Evolutionary conservation across 2,329 filamentous ascomycete species (phyloP), one percentile per base, ranked within the genome.

Genomic region (Leptographium flavum): DNA sequence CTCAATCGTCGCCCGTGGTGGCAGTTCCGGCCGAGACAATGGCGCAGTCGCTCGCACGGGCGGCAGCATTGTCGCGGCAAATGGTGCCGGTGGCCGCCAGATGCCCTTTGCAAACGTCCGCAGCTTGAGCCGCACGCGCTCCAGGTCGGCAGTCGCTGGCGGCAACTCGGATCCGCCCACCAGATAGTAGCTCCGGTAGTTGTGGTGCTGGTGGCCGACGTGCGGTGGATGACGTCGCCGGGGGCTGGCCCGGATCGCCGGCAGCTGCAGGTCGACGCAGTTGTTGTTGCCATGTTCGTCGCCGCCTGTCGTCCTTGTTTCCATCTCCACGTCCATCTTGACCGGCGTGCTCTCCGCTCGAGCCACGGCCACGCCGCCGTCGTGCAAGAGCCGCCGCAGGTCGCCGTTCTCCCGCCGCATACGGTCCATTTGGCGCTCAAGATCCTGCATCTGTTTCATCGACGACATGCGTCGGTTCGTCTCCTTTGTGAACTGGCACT

Each of bases 401-500:
- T 79, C 81, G 46, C 69, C 73, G 56, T 94, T 88, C 60, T 94
- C 84, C 47, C 86, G 79, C 58, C 81, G 84, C 35, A 92, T 73
- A 43, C 81, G 74, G 39, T 83, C 76, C 56, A 95, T 76, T 63
- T 95, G 88, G 62, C 87, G 92, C 64, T 96, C 90, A 23, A 98
- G 71, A 60, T 98, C 92, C 63, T 96, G 92, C 13, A 96, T 85
- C 68, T 95, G 92, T 75, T 96, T 98, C 66, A 96, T 96, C 2
- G 90, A 96, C 17, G 92, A 96, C 92, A 98, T 98, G 50, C 92
- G 79, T 48, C 92, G 76, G 61, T 98, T 98, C 13, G 92, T 98
- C 64, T 98, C 92, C 65, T 98, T 98, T 42, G 92, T 98, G 60
- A 98, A 98, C 58, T 96, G 90, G 59, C 92, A 98, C 62, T 93